Evolutionary conservation across 2,329 filamentous ascomycete species (phyloP).

Genomic region (Scytalidium lignicola): DNA sequence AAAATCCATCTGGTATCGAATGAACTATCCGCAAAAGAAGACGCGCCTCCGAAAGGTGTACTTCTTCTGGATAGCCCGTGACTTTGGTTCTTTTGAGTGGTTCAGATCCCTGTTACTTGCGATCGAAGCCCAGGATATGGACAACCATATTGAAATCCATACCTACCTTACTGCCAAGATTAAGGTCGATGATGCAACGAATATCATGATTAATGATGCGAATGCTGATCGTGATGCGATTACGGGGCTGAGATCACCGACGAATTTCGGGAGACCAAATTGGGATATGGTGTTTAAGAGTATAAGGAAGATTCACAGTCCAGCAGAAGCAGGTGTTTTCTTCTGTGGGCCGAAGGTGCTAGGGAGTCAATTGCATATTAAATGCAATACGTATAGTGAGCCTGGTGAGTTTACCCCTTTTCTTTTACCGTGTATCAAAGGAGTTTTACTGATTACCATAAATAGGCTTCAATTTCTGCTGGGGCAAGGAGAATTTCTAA

Average conservation of each 20-base stretch:
- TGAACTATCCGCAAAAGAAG: constrained; percentile 80
- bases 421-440: no score
- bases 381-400: constrained; percentile 85
- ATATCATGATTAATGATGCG: constrained; percentile 90
- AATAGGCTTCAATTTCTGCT: constrained; percentile 26
- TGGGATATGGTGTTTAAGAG: constrained; percentile 88
- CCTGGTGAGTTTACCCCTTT: constrained; percentile 56
- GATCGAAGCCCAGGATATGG: constrained; percentile 80
- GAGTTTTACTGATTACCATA: background rate
- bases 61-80: constrained; percentile 89
- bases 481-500: constrained; percentile 50
- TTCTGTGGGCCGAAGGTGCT: constrained; percentile 81
- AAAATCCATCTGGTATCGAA: constrained; percentile 90
- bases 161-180: constrained; percentile 85
- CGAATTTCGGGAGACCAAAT: constrained; percentile 81
- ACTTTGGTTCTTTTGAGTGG: constrained; percentile 87
- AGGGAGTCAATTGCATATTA: constrained; percentile 71
- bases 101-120: constrained; percentile 78
- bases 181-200: constrained; percentile 78
- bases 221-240: constrained; percentile 81
- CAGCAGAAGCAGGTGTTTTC: constrained; percentile 72
- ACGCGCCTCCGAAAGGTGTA: constrained; percentile 80
- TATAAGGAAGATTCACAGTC: constrained; percentile 71
- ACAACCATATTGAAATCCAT: constrained; percentile 82
- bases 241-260: constrained; percentile 74